phyloP scores from a whole-genome alignment of 2,329 filamentous ascomycete species.

The Septoria petroselini region DNA sequence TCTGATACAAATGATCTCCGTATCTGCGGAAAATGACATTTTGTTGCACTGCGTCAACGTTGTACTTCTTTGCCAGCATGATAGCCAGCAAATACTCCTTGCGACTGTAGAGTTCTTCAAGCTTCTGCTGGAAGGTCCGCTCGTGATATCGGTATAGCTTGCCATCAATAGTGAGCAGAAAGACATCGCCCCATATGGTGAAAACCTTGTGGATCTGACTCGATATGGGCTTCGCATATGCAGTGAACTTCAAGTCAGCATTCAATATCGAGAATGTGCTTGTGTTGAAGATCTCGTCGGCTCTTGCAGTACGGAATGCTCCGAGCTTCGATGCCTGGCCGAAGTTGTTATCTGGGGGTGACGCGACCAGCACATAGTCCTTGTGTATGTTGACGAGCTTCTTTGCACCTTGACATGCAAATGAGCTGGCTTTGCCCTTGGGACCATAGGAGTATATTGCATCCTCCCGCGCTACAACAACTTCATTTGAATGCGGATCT shows the following conservation, averaged over 20 bases:
- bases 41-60: slow-evolving; percentile 74
- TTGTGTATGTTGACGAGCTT: slow-evolving; percentile 73
- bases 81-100: slow-evolving; percentile 91
- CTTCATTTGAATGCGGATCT: slow-evolving; percentile 73
- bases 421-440: slow-evolving; percentile 80
- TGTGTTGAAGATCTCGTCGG: slow-evolving; percentile 78
- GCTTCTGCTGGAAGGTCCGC: slow-evolving; percentile 81
- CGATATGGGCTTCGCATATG: slow-evolving; percentile 80
- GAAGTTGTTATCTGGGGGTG: slow-evolving; percentile 64
- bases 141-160: slow-evolving; percentile 91
- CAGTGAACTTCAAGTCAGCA: slow-evolving; percentile 82
- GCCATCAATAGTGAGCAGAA: slow-evolving; percentile 84
- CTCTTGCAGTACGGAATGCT: slow-evolving; percentile 67
- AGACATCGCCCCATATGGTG: slow-evolving; percentile 86
- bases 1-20: slow-evolving; percentile 90
- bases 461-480: slow-evolving; percentile 91
- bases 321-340: slow-evolving; percentile 61
- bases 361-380: slow-evolving; percentile 83
- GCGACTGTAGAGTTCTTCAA: slow-evolving; percentile 90
- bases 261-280: slow-evolving; percentile 90
- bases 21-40: slow-evolving; percentile 91
- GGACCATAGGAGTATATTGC: slow-evolving; percentile 90
- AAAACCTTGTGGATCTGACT: slow-evolving; percentile 78
- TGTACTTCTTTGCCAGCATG: slow-evolving; percentile 84
- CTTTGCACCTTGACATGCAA: slow-evolving; percentile 89